phyloP scores from a whole-genome alignment of 116 monocot species.

The Dioscorea cayenensis region DNA sequence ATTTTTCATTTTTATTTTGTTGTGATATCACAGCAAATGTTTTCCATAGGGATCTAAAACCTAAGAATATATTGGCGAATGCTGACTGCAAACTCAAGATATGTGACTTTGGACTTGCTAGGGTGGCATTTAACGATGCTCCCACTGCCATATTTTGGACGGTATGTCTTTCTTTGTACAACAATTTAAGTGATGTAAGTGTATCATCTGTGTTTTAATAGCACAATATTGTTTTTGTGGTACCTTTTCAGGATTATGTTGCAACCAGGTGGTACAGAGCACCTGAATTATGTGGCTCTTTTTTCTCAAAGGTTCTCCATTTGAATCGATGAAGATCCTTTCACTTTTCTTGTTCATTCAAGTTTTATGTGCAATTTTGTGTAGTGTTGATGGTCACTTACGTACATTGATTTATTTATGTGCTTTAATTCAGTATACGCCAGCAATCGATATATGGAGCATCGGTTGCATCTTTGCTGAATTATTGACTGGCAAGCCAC shows the following conservation, averaged over 20 bases:
- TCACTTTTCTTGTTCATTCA: too few relatives aligned
- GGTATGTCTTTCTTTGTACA: neutral
- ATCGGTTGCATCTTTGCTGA: constrained; percentile 80
- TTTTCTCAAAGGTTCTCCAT: constrained; percentile 41
- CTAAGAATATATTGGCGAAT: neutral
- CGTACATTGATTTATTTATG: neutral
- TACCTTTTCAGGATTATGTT: constrained; percentile 53
- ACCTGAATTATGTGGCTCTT: constrained; percentile 67
- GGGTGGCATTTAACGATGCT: neutral
- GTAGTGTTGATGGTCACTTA: neutral
- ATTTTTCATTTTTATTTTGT: neutral
- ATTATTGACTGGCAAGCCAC: constrained; percentile 58
- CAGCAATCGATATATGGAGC: constrained; percentile 72
- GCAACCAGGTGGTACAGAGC: constrained; percentile 89
- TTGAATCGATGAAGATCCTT: too few relatives aligned
- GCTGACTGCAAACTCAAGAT: constrained; percentile 2
- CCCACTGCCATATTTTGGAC: constrained; percentile 2
- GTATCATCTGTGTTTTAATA: neutral
- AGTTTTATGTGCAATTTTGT: constrained; percentile 3
- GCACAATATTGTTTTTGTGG: neutral
- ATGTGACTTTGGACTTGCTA: constrained; percentile 1
- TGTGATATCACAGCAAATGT: neutral
- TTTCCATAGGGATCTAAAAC: constrained; percentile 1
- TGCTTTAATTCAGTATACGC: constrained; percentile 45
- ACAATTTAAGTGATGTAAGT: neutral